Evolutionary conservation across 352 stramenopile genomes (phyloP).

Genomic region (Hyaloperonospora arabidopsidis): DNA sequence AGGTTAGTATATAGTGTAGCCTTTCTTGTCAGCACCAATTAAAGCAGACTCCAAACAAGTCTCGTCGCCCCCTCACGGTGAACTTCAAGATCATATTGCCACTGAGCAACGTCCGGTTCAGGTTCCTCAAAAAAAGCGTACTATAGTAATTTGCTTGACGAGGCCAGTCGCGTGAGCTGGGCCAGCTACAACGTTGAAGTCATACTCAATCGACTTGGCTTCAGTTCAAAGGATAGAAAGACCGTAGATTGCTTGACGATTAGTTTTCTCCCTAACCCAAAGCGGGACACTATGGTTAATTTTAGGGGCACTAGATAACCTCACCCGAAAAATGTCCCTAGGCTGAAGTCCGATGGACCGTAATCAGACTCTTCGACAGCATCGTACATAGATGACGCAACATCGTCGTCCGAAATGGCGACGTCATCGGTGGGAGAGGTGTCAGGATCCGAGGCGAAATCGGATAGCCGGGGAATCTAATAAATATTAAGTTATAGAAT

Average conservation of each 20-base stretch:
- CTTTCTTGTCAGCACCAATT: not conserved
- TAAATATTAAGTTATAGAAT: no score
- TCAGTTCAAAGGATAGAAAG: not conserved
- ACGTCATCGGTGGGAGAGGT: not conserved
- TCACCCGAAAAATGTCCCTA: not conserved
- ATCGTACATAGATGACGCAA: not conserved
- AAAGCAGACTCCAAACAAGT: not conserved
- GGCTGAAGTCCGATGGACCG: not conserved
- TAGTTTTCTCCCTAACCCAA: not conserved
- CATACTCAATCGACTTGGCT: not conserved
- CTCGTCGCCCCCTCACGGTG: not conserved
- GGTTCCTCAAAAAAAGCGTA: not conserved
- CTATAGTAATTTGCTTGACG: not conserved
- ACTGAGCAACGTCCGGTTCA: not conserved
- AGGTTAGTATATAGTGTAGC: not conserved
- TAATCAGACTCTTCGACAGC: not conserved
- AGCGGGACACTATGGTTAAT: not conserved
- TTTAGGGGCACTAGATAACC: not conserved
- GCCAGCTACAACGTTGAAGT: not conserved
- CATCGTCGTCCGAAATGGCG: not conserved
- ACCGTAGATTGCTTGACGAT: not conserved
- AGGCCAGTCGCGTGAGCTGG: not conserved
- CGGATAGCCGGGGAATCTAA: no score
- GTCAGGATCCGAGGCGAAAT: not conserved
- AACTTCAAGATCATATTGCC: slow-evolving; percentile 1